Base-by-base conservation (phyloP, 345 rosid species). In the Heritiera littoralis region DNA sequence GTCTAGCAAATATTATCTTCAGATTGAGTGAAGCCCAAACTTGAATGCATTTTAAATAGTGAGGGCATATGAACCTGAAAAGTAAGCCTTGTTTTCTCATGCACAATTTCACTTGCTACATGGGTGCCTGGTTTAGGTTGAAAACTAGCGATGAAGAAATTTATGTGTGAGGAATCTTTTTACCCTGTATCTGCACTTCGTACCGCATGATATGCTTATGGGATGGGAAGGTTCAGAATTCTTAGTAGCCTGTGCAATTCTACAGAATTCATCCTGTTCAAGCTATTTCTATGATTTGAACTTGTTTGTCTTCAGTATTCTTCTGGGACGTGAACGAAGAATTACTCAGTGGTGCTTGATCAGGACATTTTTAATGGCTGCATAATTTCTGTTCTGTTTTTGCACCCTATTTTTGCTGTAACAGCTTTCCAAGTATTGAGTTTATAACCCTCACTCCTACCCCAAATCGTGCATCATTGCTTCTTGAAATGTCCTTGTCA, bases 291-390 rank as follows among this genome's bases (percentile, higher is more conserved):
- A 5, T 17, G 45, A 30, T 72, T 51, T 52, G 45, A 52, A 32
- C 23, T 32, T 30, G 2, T 28, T 71, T 51, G 14, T 72, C 9
- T 35, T 15, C n/a, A 3, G 14, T 28, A 32, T 52, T 52, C 41
- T 51, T 51, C 45, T 30, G 1, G 14, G 59, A 49, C 41, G 51
- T 49, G 59, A 14, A 4, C 17, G 7, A 70, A 32, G 23, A 72
- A 72, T 1, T 72, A 72, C 3, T 18, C 61, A 32, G 17, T 17
- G 75, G 32, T 72, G 61, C 63, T 52, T 52, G 63, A 72, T 17
- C 59, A 18, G 41, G 61, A 72, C 46, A 8, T 72, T 72, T 52
- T 17, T 23, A 48, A 48, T 70, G 41, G 58, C n/a, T 46, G 75
- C 59, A 7, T 13, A 30, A 49, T 32, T 32, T 72, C 23, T 72